phyloP scores from a whole-genome alignment of 306 rosid genomes.

The Rosa chinensis region DNA sequence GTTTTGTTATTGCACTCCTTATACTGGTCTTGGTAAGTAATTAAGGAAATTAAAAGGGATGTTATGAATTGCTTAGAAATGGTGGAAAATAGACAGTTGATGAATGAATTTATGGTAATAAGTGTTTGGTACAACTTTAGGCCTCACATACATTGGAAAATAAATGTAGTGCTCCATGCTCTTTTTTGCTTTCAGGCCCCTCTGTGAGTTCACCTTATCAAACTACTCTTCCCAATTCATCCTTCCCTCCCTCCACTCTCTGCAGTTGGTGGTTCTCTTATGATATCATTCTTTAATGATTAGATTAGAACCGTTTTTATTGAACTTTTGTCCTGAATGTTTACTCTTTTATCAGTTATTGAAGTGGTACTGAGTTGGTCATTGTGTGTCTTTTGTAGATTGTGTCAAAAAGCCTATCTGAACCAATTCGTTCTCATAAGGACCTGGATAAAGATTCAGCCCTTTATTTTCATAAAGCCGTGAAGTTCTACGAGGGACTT shows the following conservation, averaged over 20 bases:
- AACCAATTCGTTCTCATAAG: constrained; percentile 98
- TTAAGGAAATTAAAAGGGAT: background rate
- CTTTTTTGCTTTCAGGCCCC: background rate
- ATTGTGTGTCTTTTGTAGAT: constrained; percentile 53
- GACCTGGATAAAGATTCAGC: constrained; percentile 99
- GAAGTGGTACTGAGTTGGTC: constrained; percentile 30
- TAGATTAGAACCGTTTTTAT: background rate
- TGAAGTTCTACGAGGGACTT: constrained; percentile 86
- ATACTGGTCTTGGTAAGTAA: background rate
- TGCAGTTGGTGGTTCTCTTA: background rate
- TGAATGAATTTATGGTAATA: background rate
- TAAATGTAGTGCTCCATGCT: background rate
- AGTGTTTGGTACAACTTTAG: background rate
- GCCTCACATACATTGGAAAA: background rate
- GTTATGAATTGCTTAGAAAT: background rate
- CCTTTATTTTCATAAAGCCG: constrained; percentile 75
- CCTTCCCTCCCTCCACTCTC: background rate
- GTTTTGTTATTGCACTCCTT: background rate
- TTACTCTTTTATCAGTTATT: constrained; percentile 13
- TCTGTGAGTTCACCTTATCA: too few species aligned
- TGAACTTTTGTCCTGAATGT: background rate
- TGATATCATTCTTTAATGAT: background rate
- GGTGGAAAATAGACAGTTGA: background rate
- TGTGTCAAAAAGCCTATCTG: constrained; percentile 81
- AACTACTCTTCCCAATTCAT: background rate